Evolutionary conservation across 2,329 filamentous ascomycete genomes (phyloP).

Genomic region (Penicillium italicum): DNA sequence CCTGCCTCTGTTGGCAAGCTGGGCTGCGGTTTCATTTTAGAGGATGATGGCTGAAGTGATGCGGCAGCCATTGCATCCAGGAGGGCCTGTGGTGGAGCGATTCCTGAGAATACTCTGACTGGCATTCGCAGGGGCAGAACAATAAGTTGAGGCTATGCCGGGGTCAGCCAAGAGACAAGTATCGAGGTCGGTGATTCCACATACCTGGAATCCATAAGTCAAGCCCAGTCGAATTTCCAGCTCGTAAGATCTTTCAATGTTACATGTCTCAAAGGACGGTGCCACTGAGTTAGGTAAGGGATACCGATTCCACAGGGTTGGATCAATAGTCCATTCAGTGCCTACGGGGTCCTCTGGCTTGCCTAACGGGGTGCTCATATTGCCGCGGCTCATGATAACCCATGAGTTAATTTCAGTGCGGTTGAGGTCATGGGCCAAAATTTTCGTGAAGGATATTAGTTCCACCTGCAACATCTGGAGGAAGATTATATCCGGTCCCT

Average conservation of each 20-base stretch:
- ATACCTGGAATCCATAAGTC: constrained; percentile 62
- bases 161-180: constrained; percentile 16
- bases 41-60: constrained; percentile 23
- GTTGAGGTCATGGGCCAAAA: constrained; percentile 71
- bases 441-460: constrained; percentile 72
- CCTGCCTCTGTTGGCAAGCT: constrained; percentile 22
- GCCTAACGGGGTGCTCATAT: constrained; percentile 69
- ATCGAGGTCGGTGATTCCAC: constrained; percentile 19
- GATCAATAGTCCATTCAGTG: constrained; percentile 66
- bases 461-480: constrained; percentile 77
- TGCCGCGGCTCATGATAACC: constrained; percentile 68
- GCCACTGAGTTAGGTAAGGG: constrained; percentile 80
- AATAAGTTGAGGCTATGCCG: constrained; percentile 63
- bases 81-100: constrained; percentile 73
- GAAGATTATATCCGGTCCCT: constrained; percentile 66
- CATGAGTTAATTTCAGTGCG: constrained; percentile 70
- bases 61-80: constrained; percentile 59
- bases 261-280: constrained; percentile 84
- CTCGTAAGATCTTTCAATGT: constrained; percentile 76
- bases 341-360: constrained; percentile 55
- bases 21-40: constrained; percentile 18
- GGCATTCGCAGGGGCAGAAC: constrained; percentile 75
- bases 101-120: constrained; percentile 81
- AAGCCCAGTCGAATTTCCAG: constrained; percentile 78
- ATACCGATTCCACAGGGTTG: constrained; percentile 67